Evolutionary conservation across 306 rosid species (phyloP).

Genomic region (Quercus ilex): DNA sequence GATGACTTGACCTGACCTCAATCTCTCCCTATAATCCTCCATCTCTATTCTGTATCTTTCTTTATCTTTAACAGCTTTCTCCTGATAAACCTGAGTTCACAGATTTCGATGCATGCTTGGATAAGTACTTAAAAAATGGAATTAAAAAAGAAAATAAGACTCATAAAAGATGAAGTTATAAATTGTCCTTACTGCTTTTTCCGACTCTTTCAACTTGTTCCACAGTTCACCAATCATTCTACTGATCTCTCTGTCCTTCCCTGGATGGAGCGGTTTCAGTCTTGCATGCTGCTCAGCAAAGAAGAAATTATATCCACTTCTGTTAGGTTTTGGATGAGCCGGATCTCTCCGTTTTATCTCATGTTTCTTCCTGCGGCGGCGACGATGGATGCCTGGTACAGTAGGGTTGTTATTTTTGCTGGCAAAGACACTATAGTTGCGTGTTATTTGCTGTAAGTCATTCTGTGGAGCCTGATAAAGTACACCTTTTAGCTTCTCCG

Average conservation of each 20-base stretch:
- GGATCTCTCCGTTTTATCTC: conserved; percentile 87
- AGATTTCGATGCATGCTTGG: conserved; percentile 11
- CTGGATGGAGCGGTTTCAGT: conserved; percentile 71
- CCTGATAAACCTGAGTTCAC: conserved; percentile 70
- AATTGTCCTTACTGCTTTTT: conserved; percentile 56
- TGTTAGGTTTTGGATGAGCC: conserved; percentile 86
- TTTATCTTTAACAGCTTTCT: conserved; percentile 79
- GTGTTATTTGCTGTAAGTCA: conserved; percentile 18
- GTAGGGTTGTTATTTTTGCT: conserved; percentile 33
- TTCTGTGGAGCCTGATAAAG: conserved; percentile 61
- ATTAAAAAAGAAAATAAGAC: neutral
- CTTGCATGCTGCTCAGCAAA: conserved; percentile 92
- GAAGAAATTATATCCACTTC: conserved; percentile 97
- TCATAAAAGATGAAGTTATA: neutral
- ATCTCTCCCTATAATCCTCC: conserved; percentile 72
- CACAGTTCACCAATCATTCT: conserved; percentile 90
- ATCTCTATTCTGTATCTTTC: conserved; percentile 76
- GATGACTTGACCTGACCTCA: conserved; percentile 49
- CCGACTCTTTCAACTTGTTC: conserved; percentile 66
- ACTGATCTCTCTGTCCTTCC: conserved; percentile 87
- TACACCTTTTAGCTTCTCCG: conserved; percentile 75
- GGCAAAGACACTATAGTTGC: conserved; percentile 13
- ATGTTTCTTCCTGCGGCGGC: conserved; percentile 78
- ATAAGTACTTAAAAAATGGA: neutral
- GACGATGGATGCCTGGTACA: conserved; percentile 46